These are phyloP conservation scores for Trametes versicolor DNA, from an alignment of 1,284 basidiomycete genomes.

Conservation along the genomic window DNA sequence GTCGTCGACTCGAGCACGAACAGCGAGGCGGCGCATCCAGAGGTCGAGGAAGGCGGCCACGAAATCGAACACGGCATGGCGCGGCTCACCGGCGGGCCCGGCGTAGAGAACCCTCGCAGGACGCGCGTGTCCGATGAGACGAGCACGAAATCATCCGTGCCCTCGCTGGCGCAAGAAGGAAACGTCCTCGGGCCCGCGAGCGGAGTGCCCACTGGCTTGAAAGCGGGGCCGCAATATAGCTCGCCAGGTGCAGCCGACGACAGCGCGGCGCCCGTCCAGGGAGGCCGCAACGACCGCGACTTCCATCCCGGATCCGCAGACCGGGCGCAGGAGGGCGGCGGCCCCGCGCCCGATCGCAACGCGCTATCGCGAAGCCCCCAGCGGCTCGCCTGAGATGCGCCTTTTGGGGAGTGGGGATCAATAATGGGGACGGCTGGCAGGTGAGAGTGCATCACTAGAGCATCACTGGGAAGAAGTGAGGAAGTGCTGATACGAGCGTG, in stretches of 20 bases:
- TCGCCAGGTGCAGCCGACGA: slow-evolving; percentile 7
- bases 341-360: slow-evolving; percentile 18
- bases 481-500: not conserved
- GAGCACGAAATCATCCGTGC: no score
- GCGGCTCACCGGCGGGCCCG: slow-evolving; percentile 24
- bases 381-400: slow-evolving; percentile 12
- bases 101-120: not conserved
- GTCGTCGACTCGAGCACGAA: slow-evolving; percentile 20
- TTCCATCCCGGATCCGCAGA: slow-evolving; percentile 18
- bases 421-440: not conserved
- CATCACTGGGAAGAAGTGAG: not conserved
- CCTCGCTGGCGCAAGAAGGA: no score
- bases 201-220: slow-evolving; percentile 13
- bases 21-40: slow-evolving; percentile 10
- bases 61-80: slow-evolving; percentile 33
- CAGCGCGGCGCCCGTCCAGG: not conserved
- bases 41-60: slow-evolving; percentile 21
- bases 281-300: slow-evolving; percentile 25
- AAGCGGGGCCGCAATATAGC: slow-evolving; percentile 17
- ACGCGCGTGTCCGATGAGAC: not conserved
- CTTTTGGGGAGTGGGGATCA: not conserved
- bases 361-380: slow-evolving; percentile 10
- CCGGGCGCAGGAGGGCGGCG: slow-evolving; percentile 4
- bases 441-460: not conserved
- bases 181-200: slow-evolving; percentile 15